Percentiles rank a stretch among this genome's conserved stretches.
Conservation (phyloP, 108 stramenopile genomes). For the Pseudonitzschia multiseries region DNA sequence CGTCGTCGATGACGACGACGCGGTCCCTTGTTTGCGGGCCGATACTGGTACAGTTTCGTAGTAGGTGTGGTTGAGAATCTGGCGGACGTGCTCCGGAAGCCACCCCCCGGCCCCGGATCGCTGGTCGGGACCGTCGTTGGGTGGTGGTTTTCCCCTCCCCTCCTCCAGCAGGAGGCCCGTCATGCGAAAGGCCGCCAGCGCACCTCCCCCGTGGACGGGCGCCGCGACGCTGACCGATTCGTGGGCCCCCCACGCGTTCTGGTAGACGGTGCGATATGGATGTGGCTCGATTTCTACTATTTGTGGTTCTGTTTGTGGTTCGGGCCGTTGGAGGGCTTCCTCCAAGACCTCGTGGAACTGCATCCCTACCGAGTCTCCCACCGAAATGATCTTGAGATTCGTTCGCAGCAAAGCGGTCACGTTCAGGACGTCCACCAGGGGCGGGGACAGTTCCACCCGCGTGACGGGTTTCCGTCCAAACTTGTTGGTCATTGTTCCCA, state of each 20-base stretch:
- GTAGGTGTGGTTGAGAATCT: slow-evolving; percentile 5
- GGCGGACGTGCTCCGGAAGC: neutral
- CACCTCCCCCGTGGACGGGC: slow-evolving; percentile 8
- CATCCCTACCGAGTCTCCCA: slow-evolving; percentile 15
- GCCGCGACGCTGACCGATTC: slow-evolving; percentile 11
- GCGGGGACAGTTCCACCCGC: neutral
- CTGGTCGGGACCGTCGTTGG: slow-evolving; percentile 6
- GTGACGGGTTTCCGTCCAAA: neutral
- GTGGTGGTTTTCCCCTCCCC: neutral
- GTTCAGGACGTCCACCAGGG: neutral
- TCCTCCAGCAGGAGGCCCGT: slow-evolving; percentile 11
- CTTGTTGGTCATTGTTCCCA: slow-evolving; percentile 1
- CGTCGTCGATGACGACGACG: no score
- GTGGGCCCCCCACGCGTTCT: slow-evolving; percentile 20
- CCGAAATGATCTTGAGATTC: slow-evolving; percentile 13
- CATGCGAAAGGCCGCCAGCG: slow-evolving; percentile 17
- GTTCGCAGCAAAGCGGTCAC: neutral
- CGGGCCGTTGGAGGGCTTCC: neutral
- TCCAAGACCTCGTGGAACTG: slow-evolving; percentile 19
- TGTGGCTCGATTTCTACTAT: neutral
- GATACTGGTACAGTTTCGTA: no score
- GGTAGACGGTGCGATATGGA: slow-evolving; percentile 7
- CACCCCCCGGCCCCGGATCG: neutral
- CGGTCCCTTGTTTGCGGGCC: no score
- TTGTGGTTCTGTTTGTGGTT: neutral